Evolutionary conservation across 176 grass and related monocot genomes (phyloP), one percentile per base, ranked within the genome.

Genomic region (Microstegium vimineum): DNA sequence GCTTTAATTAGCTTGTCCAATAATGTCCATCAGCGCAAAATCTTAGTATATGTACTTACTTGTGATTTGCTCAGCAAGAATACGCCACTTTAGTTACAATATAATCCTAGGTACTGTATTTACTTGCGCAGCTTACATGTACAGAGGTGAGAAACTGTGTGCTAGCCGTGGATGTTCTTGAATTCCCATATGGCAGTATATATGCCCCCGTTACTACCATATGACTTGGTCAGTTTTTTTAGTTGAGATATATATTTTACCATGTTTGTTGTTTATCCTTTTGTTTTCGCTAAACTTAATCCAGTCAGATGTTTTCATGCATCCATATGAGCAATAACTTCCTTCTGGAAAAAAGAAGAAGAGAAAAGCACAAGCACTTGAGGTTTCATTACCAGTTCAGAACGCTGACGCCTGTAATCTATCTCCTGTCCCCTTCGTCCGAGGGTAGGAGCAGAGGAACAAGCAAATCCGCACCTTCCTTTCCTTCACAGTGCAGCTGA

Each of bases 11-110:
- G 6, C 52, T 33, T 66, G 30, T 74, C 57, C 45, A 49, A 10
- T 34, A 20, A 18, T 18, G 25, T 15, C 6, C 63, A 67, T 18
- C 63, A 2, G 62, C 6, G 30, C 12, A 4, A 35, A 25, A 79
- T 16, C 62, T 36, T 68, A 80, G 77, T 52, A 80, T 10, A 52
- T 15, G 20, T 52, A 65, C 6, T 17, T 52, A 65, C 6, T 17
- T 67, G 28, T 52, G 62, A 67, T 52, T 52, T 67, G 77, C 3
- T 68, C 32, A 52, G 45, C 78, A 26, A 69, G 45, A 80, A 80
- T 56, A 80, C 37, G 78, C 63, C 6, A 69, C 14, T 69, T 56
- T 8, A 51, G 63, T 18, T 35, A 45, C 47, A 51, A 5, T 62
- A 49, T 62, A 49, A 37, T 54, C 22, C 26, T 80, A 54, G 63